These are phyloP conservation scores for Ogataea chonburiensis DNA, from an alignment of 805 yeast genomes.

Conservation along the genomic window DNA sequence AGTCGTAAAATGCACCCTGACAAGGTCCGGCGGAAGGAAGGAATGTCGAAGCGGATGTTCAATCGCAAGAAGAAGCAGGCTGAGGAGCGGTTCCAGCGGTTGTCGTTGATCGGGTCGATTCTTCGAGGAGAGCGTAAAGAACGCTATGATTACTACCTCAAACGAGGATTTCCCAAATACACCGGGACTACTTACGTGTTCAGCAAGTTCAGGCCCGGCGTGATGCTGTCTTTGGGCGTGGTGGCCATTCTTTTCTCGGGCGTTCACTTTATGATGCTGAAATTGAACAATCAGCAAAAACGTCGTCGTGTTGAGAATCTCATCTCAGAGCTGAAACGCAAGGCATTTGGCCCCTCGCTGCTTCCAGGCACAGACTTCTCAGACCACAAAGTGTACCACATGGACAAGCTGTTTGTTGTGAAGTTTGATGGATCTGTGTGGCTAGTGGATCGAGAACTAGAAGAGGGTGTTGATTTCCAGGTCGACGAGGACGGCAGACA, in stretches of 20 bases:
- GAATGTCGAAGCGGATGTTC: constrained; percentile 30
- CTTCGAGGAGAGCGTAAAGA: constrained; percentile 61
- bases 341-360: constrained; percentile 50
- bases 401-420: constrained; percentile 54
- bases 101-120: constrained; percentile 74
- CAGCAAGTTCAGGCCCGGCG: constrained; percentile 67
- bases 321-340: constrained; percentile 47
- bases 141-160: constrained; percentile 80
- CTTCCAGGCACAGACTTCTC: constrained; percentile 37
- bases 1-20: constrained; percentile 86
- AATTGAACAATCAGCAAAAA: constrained; percentile 55
- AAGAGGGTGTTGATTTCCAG: constrained; percentile 24
- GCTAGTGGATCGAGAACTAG: constrained; percentile 43
- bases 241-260: constrained; percentile 50
- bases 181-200: constrained; percentile 66
- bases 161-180: constrained; percentile 82
- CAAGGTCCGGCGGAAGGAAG: constrained; percentile 49
- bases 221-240: constrained; percentile 48
- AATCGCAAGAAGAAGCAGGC: constrained; percentile 43
- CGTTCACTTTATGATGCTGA: constrained; percentile 58
- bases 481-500: constrained; percentile 23
- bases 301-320: constrained; percentile 51
- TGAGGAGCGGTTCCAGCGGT: constrained; percentile 70
- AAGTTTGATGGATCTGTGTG: constrained; percentile 57
- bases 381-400: constrained; percentile 42